Base-by-base conservation (phyloP, 179 eudicot genomes). In the Silene vulgaris region DNA sequence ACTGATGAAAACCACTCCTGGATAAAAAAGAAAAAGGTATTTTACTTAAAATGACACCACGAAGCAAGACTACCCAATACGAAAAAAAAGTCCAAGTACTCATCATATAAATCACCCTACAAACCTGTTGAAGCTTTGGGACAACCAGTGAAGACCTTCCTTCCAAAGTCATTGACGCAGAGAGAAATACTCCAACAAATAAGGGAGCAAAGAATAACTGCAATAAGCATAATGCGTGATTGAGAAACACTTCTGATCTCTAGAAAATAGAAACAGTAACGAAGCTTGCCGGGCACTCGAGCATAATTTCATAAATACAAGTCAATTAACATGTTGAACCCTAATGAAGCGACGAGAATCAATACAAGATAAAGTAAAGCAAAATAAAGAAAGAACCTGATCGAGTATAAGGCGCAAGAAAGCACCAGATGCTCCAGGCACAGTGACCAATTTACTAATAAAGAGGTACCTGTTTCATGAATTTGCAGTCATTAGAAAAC, bases 1-100 rank as follows among this genome's bases (percentile, higher is more conserved):
- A 93, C 95, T 65, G 97, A 80, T 54, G 97, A 82, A 70, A 89
- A 85, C 97, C 98, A 93, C 80, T 93, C 98, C 97, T 93, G 77
- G 48, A 40, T 40, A 5, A 37, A 1, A 43, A n/a, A 71, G 56
- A 0, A 29, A 35, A 35, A 48, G 61, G 3, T 43, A 52, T 4
- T 20, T 26, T 9, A 43, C n/a, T 63, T 74, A 71, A 66, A 16
- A 65, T 57, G 71, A 56, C 59, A 9, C 8, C 68, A 62, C n/a
- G 17, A 26, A 48, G 43, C 7, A 8, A 59, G 48, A 52, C 28
- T 45, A 9, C 11, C 29, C 5, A 52, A 67, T 20, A 73, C 30
- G 57, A 40, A 57, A 59, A 30, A 26, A 16, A 4, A 63, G 1
- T 37, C 8, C 45, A 43, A 32, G 20, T 0, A 23, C 65, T 48